phyloP scores from a whole-genome alignment of 2,329 filamentous ascomycete species.

The Fusarium temperatum region DNA sequence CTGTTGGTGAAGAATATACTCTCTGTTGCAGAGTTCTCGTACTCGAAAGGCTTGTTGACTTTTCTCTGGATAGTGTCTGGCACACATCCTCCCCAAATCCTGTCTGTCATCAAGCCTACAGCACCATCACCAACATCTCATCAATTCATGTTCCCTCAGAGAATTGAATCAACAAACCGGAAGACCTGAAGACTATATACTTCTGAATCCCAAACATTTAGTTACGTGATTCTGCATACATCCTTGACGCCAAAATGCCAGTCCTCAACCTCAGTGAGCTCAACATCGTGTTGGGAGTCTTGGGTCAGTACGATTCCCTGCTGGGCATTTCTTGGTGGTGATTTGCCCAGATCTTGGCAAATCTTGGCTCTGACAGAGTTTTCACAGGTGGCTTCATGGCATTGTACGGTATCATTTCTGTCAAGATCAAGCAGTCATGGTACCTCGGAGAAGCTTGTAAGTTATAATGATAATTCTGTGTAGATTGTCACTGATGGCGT shows the following conservation, averaged over 20 bases:
- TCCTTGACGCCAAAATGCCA: constrained; percentile 20
- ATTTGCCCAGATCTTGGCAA: constrained; percentile 6
- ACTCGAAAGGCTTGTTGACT: not conserved
- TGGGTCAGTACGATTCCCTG: constrained; percentile 48
- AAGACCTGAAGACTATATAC: not conserved
- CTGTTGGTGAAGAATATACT: not conserved
- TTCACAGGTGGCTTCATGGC: constrained; percentile 56
- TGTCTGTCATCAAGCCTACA: not conserved
- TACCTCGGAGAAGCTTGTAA: constrained; percentile 64
- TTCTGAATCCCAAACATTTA: not conserved
- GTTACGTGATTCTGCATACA: not conserved
- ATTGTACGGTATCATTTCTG: constrained; percentile 59
- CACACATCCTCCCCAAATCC: not conserved
- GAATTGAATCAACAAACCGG: not conserved
- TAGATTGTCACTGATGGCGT: not conserved
- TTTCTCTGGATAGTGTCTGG: not conserved
- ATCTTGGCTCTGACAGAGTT: constrained; percentile 18
- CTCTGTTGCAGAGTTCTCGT: not conserved
- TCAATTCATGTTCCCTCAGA: not conserved
- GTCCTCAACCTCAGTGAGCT: constrained; percentile 59
- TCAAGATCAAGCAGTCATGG: constrained; percentile 62
- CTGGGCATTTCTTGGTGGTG: not conserved
- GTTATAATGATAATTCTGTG: constrained; percentile 23
- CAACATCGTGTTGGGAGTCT: constrained; percentile 59
- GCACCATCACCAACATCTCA: not conserved